Percentiles rank a stretch among this genome's conserved stretches.
Evolutionary conservation across 352 stramenopile genomes (phyloP).

Genomic region (Peronospora destructor): DNA sequence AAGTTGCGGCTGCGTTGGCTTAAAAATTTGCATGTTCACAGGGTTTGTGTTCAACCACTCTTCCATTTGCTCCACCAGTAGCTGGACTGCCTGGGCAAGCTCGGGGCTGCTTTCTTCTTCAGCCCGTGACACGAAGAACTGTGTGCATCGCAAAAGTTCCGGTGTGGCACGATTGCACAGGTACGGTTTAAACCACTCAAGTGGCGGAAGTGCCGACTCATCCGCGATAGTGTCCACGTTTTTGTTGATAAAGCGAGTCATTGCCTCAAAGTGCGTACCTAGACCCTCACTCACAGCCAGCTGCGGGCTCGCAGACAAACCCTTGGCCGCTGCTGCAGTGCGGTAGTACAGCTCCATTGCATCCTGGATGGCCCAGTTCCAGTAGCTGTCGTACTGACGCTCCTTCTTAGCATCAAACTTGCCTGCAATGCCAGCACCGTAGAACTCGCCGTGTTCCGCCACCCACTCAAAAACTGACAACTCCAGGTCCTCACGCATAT

Average conservation of each 20-base stretch:
- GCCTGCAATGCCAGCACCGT: slow-evolving; percentile 41
- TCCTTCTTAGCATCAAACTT: slow-evolving; percentile 72
- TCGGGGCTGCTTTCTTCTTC: slow-evolving; percentile 38
- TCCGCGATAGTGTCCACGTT: slow-evolving; percentile 35
- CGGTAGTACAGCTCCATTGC: slow-evolving; percentile 57
- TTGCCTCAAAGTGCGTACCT: slow-evolving; percentile 41
- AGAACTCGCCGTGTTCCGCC: slow-evolving; percentile 52
- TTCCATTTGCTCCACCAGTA: slow-evolving; percentile 57
- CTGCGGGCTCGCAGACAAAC: slow-evolving; percentile 10
- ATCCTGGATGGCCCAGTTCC: slow-evolving; percentile 77
- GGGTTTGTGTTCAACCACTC: slow-evolving; percentile 45
- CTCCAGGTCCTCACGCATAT: slow-evolving; percentile 52
- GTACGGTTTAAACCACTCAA: slow-evolving; percentile 56
- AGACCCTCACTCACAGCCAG: slow-evolving; percentile 26
- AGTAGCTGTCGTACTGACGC: slow-evolving; percentile 71
- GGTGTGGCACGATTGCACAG: slow-evolving; percentile 67
- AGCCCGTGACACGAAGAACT: slow-evolving; percentile 44
- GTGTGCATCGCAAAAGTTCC: slow-evolving; percentile 46
- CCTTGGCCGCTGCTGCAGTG: slow-evolving; percentile 27
- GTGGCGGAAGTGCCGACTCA: slow-evolving; percentile 29
- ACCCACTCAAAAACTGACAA: slow-evolving; percentile 42
- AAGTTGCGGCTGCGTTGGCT: slow-evolving; percentile 45
- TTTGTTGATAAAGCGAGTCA: slow-evolving; percentile 54
- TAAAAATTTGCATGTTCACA: slow-evolving; percentile 54
- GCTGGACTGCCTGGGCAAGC: slow-evolving; percentile 43